These are phyloP conservation scores for Takashimella koratensis DNA, from an alignment of 1,284 basidiomycete species.

Conservation along the genomic window DNA sequence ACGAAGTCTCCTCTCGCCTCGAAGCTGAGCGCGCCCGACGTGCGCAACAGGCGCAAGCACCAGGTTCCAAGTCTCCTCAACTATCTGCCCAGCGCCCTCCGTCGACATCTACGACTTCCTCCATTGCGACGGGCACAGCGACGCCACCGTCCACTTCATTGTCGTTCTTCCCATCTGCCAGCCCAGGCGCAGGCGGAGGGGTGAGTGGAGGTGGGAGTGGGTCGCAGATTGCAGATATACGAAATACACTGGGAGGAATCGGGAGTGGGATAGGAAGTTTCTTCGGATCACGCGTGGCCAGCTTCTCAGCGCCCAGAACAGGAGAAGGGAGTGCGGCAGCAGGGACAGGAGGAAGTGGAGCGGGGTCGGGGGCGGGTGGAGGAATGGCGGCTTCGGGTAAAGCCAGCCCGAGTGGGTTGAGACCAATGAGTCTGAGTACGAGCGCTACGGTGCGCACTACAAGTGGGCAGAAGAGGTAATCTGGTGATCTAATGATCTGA, in stretches of 20 bases:
- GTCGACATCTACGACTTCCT: constrained; percentile 1
- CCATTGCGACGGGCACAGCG: constrained; percentile 3
- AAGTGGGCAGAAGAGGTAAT: not conserved
- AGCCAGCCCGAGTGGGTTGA: constrained; percentile 2
- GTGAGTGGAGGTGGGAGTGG: not conserved
- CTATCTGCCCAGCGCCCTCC: not conserved
- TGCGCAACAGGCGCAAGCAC: constrained; percentile 2
- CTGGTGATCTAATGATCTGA: too few species aligned
- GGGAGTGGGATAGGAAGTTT: constrained; percentile 42
- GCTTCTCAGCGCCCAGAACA: constrained; percentile 13
- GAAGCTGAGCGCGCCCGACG: constrained; percentile 20
- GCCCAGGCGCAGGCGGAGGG: not conserved
- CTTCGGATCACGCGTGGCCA: constrained; percentile 33
- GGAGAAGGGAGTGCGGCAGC: not conserved
- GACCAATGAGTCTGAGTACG: constrained; percentile 8
- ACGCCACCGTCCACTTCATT: not conserved
- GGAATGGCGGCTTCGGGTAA: not conserved
- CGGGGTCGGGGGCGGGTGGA: not conserved
- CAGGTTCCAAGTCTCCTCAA: not conserved
- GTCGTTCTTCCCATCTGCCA: not conserved
- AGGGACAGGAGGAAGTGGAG: not conserved
- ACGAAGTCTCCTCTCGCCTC: constrained; percentile 38
- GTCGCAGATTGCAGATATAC: constrained; percentile 24
- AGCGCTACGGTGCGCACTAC: not conserved
- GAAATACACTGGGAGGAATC: constrained; percentile 38